Evolutionary conservation across 2,329 filamentous ascomycete species (phyloP).

Genomic region (Fusarium keratoplasticum): DNA sequence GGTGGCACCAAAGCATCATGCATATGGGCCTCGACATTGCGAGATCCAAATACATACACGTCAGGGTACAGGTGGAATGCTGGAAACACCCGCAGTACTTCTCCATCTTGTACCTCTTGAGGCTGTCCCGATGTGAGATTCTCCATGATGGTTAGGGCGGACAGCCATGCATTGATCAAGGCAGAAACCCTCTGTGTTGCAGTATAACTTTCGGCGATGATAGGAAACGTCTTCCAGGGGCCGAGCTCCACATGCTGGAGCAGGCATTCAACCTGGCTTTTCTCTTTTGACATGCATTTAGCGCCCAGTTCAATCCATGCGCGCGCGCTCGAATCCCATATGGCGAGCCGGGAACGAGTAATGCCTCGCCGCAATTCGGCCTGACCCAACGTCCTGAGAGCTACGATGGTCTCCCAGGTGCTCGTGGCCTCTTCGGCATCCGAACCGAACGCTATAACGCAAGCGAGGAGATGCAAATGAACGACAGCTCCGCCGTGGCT

Average conservation of each 20-base stretch:
- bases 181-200: too few species aligned
- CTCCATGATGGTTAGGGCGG: not conserved
- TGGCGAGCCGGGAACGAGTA: not conserved
- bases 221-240: too few species aligned
- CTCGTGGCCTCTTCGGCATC: not conserved
- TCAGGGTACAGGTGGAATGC: not conserved
- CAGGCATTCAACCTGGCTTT: not conserved
- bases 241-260: too few species aligned
- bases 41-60: not conserved
- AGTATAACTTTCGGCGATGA: too few species aligned
- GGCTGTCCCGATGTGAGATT: not conserved
- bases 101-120: not conserved
- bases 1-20: not conserved
- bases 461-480: not conserved
- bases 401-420: too few species aligned
- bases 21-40: not conserved
- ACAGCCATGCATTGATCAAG: too few species aligned
- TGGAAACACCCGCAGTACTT: not conserved
- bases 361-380: not conserved
- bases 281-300: not conserved
- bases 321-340: not conserved
- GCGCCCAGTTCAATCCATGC: not conserved
- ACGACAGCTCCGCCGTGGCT: too few species aligned
- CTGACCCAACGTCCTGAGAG: too few species aligned
- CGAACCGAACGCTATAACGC: not conserved